Conservation (phyloP, 2,329 filamentous ascomycete species). For the Alternaria dauci region DNA sequence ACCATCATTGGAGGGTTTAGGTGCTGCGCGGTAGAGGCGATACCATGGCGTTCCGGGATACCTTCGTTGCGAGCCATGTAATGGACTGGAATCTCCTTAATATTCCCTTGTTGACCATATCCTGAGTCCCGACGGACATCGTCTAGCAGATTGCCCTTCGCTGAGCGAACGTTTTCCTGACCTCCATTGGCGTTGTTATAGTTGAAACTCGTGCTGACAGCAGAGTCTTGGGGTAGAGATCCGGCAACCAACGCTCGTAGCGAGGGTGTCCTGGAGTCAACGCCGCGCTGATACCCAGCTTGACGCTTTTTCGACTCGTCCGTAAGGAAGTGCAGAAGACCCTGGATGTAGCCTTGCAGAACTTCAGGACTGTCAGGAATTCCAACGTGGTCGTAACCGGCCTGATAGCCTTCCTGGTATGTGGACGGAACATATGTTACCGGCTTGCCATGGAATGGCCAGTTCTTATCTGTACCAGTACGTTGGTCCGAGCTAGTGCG, state of each 20-base stretch:
- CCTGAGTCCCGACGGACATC: slow-evolving; percentile 23
- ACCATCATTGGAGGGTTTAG: slow-evolving; percentile 20
- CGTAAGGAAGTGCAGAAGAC: slow-evolving; percentile 40
- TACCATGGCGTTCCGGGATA: slow-evolving; percentile 24
- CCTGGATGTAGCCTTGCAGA: slow-evolving; percentile 46
- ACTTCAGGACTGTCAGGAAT: slow-evolving; percentile 44
- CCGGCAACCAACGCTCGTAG: slow-evolving; percentile 37
- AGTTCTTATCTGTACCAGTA: slow-evolving; percentile 32
- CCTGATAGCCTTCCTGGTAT: slow-evolving; percentile 52
- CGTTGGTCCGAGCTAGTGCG: slow-evolving; percentile 28
- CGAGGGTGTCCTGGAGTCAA: slow-evolving; percentile 32
- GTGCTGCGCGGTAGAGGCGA: slow-evolving; percentile 23
- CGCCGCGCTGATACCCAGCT: slow-evolving; percentile 18
- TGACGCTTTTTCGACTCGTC: slow-evolving; percentile 36
- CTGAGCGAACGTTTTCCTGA: slow-evolving; percentile 40
- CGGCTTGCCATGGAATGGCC: slow-evolving; percentile 32
- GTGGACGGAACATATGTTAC: slow-evolving; percentile 39
- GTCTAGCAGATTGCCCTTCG: slow-evolving; percentile 16
- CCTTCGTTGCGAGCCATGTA: slow-evolving; percentile 27
- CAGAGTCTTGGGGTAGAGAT: slow-evolving; percentile 41
- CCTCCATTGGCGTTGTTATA: slow-evolving; percentile 19
- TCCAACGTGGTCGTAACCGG: slow-evolving; percentile 46
- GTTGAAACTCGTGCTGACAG: slow-evolving; percentile 37
- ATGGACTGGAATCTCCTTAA: slow-evolving; percentile 17
- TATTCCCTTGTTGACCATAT: slow-evolving; percentile 24